Evolutionary conservation across 2,329 filamentous ascomycete genomes (phyloP).

Genomic region (Diaporthe sp.): DNA sequence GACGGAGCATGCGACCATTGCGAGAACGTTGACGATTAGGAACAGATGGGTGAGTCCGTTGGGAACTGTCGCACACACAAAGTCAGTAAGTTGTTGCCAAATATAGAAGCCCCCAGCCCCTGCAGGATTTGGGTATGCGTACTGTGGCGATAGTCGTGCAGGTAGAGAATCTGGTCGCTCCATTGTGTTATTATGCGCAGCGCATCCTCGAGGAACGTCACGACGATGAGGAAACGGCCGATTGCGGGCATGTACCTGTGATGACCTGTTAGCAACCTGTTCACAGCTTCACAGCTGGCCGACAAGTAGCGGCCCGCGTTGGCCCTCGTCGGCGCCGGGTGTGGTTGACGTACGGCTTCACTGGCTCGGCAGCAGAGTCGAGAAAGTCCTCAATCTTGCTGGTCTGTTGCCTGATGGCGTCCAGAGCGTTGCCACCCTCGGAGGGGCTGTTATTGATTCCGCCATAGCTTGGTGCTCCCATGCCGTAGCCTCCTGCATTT

Average conservation of each 20-base stretch:
- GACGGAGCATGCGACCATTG: slow-evolving; percentile 85
- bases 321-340: neutral
- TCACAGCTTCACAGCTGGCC: neutral
- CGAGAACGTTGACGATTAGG: slow-evolving; percentile 89
- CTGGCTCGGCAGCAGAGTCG: slow-evolving; percentile 87
- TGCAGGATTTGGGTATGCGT: slow-evolving; percentile 57
- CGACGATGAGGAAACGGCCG: slow-evolving; percentile 96
- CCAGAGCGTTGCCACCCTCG: slow-evolving; percentile 80
- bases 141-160: slow-evolving; percentile 95
- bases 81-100: slow-evolving; percentile 28
- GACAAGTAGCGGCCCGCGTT: neutral
- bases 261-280: slow-evolving; percentile 46
- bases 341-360: slow-evolving; percentile 85
- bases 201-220: slow-evolving; percentile 97
- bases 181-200: slow-evolving; percentile 98
- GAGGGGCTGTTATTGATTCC: slow-evolving; percentile 74
- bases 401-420: slow-evolving; percentile 92
- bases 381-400: slow-evolving; percentile 98
- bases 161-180: slow-evolving; percentile 92
- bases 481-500: slow-evolving; percentile 42
- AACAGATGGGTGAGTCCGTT: slow-evolving; percentile 91
- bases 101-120: slow-evolving; percentile 39
- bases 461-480: slow-evolving; percentile 76
- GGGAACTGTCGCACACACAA: slow-evolving; percentile 73
- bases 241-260: slow-evolving; percentile 91